Conservation (phyloP, 2,329 filamentous ascomycete genomes). For the Ceratocystis eucalypticola region DNA sequence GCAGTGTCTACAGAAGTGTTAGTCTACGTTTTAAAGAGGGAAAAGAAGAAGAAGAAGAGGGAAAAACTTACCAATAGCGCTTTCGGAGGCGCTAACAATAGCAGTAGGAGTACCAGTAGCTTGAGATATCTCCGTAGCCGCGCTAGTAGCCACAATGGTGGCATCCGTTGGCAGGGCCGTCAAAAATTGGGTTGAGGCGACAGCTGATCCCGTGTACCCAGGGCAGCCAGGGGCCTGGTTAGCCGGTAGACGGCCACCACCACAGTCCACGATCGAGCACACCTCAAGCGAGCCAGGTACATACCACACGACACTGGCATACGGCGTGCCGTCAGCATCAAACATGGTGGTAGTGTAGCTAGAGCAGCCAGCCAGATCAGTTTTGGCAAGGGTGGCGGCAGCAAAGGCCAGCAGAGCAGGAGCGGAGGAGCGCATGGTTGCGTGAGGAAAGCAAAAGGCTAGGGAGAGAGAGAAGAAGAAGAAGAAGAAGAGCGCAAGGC, state of each 20-base stretch:
- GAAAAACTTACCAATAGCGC: background rate
- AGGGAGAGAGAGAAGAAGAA: background rate
- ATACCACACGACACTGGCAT: conserved; percentile 42
- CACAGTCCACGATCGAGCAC: conserved; percentile 52
- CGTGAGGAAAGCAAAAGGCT: background rate
- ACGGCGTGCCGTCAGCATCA: conserved; percentile 25
- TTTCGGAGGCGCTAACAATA: too few species aligned
- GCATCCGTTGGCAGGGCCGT: conserved; percentile 10
- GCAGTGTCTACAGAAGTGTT: too few species aligned
- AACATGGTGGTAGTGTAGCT: conserved; percentile 27
- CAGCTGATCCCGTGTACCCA: conserved; percentile 41
- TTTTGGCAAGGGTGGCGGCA: conserved; percentile 28
- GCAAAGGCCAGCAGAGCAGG: conserved; percentile 25
- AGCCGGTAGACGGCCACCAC: conserved; percentile 50
- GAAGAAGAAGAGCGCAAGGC: background rate
- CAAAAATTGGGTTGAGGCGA: conserved; percentile 40
- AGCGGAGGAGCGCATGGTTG: conserved; percentile 21
- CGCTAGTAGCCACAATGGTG: background rate
- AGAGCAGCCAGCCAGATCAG: conserved; percentile 35
- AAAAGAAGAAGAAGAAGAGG: too few species aligned
- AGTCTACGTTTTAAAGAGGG: too few species aligned
- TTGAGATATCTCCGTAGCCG: background rate
- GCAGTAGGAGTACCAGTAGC: too few species aligned
- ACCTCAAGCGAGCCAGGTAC: conserved; percentile 51
- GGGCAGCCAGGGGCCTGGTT: conserved; percentile 50